Conservation (phyloP, 1,139 yeast genomes). For the Pneumocystis carinii region DNA sequence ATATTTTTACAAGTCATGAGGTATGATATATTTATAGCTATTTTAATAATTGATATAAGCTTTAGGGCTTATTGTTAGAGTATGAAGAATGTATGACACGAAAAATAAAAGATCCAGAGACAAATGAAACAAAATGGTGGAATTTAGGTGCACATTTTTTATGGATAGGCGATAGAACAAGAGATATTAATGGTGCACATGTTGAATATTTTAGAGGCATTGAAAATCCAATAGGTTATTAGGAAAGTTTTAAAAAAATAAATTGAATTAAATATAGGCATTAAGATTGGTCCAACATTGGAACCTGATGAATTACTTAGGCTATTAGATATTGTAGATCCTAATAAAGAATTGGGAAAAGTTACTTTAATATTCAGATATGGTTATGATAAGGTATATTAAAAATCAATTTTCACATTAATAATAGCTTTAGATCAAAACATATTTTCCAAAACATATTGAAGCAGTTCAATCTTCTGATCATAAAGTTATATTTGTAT, state of each 20-base stretch:
- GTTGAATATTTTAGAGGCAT: constrained; percentile 34
- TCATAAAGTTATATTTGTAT: constrained; percentile 27
- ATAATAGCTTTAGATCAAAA: constrained; percentile 16
- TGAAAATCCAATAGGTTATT: constrained; percentile 25
- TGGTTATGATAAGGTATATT: constrained; percentile 24
- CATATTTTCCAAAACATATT: constrained; percentile 28
- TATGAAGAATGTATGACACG: constrained; percentile 32
- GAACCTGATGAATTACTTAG: constrained; percentile 26
- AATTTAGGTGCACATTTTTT: constrained; percentile 32
- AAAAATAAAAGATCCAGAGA: constrained; percentile 18
- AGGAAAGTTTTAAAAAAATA: background rate
- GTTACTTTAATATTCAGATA: constrained; percentile 32
- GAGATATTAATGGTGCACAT: constrained; percentile 33
- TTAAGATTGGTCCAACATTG: constrained; percentile 32
- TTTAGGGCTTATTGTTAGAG: constrained; percentile 25
- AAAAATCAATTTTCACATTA: background rate
- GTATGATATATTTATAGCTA: constrained; percentile 12
- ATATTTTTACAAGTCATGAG: constrained; percentile 31
- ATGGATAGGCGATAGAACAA: constrained; percentile 34
- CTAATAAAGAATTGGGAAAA: constrained; percentile 27
- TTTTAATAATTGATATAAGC: background rate
- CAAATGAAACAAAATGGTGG: constrained; percentile 23
- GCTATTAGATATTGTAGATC: constrained; percentile 29
- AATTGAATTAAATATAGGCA: constrained; percentile 18
- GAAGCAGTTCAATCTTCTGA: constrained; percentile 27